Base-by-base conservation (phyloP, 208 protist species). In the Willaertia magna region DNA sequence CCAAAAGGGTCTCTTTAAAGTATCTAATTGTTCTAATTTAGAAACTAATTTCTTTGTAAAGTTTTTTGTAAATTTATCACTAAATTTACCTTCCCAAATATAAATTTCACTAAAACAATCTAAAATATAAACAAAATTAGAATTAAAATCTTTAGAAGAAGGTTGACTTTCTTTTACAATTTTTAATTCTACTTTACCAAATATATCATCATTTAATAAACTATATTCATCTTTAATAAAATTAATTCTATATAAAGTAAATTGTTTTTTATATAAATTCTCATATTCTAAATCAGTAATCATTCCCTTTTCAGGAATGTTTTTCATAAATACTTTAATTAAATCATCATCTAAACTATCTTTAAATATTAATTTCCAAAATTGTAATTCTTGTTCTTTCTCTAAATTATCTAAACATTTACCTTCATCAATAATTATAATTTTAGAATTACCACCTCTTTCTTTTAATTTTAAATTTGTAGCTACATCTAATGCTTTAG, bases 371-470 rank as follows among this genome's bases (percentile, higher is more conserved):
- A 16, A 1, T 43, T 79, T 46, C 42, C 40, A 47, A n/a, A 46
- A 79, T 42, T 79, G 14, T 42, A 34, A 3, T 26, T 47, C 78
- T 46, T 55, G 22, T n/a, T 46, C 43, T 42, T 18, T 49, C 55
- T 49, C 46, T 43, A 40, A 43, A 44, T 34, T 11, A 30, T 85
- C 22, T 74, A 3, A 74, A 9, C 74, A 22, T 20, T 47, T 61
- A 79, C 79, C 76, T 61, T 85, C 59, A 87, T 82, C 48, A 86
- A 87, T 78, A 39, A 84, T 48, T 46, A 86, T 61, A 74, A 51
- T 49, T 84, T 52, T 78, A 46, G 86, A 20, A 46, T 51, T 74
- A 49, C 79, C 49, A 84, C 81, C 16, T 49, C 81, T 55, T 39
- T 87, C 40, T 22, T 83, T 83, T 4, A 85, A 51, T 86, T 44